Percentiles rank a stretch among this genome's conserved stretches.
phyloP scores from a whole-genome alignment of 331 rosid genomes.

The Quercus tomentella region DNA sequence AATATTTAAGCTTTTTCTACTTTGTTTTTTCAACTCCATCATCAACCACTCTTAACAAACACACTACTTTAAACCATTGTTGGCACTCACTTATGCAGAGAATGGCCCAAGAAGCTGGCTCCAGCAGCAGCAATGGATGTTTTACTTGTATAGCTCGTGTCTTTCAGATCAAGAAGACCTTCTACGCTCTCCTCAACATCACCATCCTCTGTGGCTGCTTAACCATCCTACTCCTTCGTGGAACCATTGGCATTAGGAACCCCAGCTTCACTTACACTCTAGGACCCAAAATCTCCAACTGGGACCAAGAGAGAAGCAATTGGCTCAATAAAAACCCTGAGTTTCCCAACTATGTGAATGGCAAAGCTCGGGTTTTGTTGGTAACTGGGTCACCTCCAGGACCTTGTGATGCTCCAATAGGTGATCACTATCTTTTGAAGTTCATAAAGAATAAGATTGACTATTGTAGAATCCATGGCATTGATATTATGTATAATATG shows the following conservation, averaged over 20 bases:
- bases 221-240: background rate
- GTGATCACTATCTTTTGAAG: constrained; percentile 88
- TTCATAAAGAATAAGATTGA: constrained; percentile 88
- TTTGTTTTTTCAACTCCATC: no score
- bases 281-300: constrained; percentile 66
- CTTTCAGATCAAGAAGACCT: background rate
- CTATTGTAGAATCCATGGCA: constrained; percentile 92
- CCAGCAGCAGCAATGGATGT: background rate
- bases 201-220: background rate
- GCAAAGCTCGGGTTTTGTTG: constrained; percentile 77
- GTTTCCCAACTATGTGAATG: constrained; percentile 58
- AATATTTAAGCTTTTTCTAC: no score
- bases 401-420: constrained; percentile 90
- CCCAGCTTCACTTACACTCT: constrained; percentile 68
- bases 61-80: no score
- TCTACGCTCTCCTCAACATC: background rate
- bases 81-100: background rate
- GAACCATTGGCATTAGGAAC: constrained; percentile 3
- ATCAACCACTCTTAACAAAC: no score
- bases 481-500: constrained; percentile 87
- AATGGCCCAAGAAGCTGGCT: background rate
- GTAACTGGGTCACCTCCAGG: constrained; percentile 93
- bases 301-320: constrained; percentile 54
- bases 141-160: background rate
- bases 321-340: constrained; percentile 75